Evolutionary conservation across 208 protist genomes (phyloP).

Genomic region (Herpetomonas samuelpessoai): DNA sequence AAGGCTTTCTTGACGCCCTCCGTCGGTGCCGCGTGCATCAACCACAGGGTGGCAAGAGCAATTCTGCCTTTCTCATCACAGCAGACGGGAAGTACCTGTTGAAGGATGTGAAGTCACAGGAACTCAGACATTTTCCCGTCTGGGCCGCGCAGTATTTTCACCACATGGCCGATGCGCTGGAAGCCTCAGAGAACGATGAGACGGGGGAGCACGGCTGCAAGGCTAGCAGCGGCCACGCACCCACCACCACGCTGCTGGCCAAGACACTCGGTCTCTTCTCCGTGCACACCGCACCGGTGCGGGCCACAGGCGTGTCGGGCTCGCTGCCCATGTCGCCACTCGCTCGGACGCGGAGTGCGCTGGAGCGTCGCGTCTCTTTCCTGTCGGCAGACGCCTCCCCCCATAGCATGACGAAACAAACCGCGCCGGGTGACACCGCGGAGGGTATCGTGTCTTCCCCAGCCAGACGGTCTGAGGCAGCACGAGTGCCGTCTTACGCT

Average conservation of each 20-base stretch:
- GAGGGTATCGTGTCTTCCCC: neutral
- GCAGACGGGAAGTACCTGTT: slow-evolving; percentile 64
- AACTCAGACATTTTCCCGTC: slow-evolving; percentile 65
- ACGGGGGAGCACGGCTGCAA: neutral
- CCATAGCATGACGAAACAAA: too few relatives aligned
- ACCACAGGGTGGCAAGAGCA: slow-evolving; percentile 70
- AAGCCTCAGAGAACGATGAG: slow-evolving; percentile 8
- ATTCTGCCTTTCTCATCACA: slow-evolving; percentile 62
- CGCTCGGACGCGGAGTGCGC: too few relatives aligned
- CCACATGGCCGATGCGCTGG: slow-evolving; percentile 36
- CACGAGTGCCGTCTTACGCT: too few relatives aligned
- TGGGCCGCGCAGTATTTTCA: slow-evolving; percentile 55
- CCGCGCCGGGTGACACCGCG: neutral
- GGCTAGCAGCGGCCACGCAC: too few relatives aligned
- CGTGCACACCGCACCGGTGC: too few relatives aligned
- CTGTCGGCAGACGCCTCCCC: too few relatives aligned
- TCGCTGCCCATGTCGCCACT: slow-evolving; percentile 19
- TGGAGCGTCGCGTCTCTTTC: too few relatives aligned
- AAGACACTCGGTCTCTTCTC: slow-evolving; percentile 39
- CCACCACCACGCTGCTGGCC: slow-evolving; percentile 10
- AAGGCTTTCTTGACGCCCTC: slow-evolving; percentile 44
- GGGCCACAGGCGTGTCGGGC: neutral
- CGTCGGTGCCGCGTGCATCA: slow-evolving; percentile 41
- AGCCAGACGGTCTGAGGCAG: too few relatives aligned
- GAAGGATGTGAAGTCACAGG: slow-evolving; percentile 70